Percentiles rank a stretch among this genome's conserved stretches.
Conservation (phyloP, 495 filamentous ascomycete species). For the Aspergillus ostianus region DNA sequence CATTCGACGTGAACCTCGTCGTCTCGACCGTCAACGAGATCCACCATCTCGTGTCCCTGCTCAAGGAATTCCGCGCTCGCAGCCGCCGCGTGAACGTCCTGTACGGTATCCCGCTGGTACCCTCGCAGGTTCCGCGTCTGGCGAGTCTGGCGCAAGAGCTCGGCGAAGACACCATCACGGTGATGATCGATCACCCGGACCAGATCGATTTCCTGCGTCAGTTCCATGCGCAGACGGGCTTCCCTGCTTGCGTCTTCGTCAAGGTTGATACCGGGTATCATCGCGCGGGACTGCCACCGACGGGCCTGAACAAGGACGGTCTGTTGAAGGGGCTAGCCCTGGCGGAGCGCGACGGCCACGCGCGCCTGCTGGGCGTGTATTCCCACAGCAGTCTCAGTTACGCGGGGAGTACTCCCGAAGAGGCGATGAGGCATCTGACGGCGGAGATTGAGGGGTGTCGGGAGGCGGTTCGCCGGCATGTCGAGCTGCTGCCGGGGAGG, state of each 20-base stretch:
- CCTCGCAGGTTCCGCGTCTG: conserved; percentile 59
- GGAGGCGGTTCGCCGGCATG: conserved; percentile 42
- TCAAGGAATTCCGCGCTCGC: conserved; percentile 53
- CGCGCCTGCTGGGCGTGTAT: neutral
- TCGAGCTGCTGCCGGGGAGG: conserved; percentile 25
- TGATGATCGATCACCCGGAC: conserved; percentile 71
- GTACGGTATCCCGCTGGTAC: conserved; percentile 71
- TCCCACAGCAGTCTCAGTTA: conserved; percentile 3
- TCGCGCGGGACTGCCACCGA: conserved; percentile 65
- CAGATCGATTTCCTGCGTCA: conserved; percentile 51
- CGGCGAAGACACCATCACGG: conserved; percentile 52
- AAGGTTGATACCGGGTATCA: conserved; percentile 79
- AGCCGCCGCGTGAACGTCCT: conserved; percentile 64
- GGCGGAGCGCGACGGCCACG: neutral
- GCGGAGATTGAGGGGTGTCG: conserved; percentile 30
- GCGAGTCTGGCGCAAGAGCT: conserved; percentile 47
- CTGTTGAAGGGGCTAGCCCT: neutral
- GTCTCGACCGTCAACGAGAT: conserved; percentile 79
- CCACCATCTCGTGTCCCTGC: conserved; percentile 62
- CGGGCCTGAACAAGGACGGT: conserved; percentile 46
- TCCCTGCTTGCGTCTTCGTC: conserved; percentile 58
- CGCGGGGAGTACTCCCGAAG: neutral
- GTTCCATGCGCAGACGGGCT: conserved; percentile 36
- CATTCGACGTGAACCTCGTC: conserved; percentile 58
- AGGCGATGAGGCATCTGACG: neutral